Evolutionary conservation across 345 rosid genomes (phyloP).

Genomic region (Geranium rotundifolium): DNA sequence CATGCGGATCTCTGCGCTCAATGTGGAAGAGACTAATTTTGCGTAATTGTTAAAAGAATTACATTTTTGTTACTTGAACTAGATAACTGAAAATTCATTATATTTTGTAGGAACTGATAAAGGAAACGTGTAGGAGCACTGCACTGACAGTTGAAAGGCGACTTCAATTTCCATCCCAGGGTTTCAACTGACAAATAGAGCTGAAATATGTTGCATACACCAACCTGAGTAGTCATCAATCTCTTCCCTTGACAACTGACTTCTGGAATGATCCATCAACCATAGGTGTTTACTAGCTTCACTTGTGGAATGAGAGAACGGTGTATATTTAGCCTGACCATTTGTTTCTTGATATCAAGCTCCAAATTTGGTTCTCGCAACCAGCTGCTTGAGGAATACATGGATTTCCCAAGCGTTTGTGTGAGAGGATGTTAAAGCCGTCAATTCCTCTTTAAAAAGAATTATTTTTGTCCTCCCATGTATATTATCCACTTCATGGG

Average conservation of each 20-base stretch:
- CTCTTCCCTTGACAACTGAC: constrained; percentile 47
- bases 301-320: constrained; percentile 42
- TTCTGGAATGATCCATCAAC: constrained; percentile 25
- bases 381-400: no score
- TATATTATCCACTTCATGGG: no score
- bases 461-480: not conserved
- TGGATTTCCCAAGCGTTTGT: constrained; percentile 13
- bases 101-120: no score
- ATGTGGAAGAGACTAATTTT: no score
- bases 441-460: no score
- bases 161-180: constrained; percentile 77
- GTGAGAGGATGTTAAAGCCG: constrained; percentile 22
- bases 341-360: constrained; percentile 10
- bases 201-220: no score
- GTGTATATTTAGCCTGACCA: constrained; percentile 51
- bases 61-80: no score
- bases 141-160: constrained; percentile 24
- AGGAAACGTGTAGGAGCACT: no score
- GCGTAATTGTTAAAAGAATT: no score
- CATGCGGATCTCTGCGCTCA: no score
- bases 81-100: no score
- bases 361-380: not conserved
- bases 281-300: constrained; percentile 34
- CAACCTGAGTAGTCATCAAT: constrained; percentile 34
- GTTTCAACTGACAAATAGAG: constrained; percentile 40